These are phyloP conservation scores for Magnolia kwangsiensis DNA, from an alignment of 164 flowering plant species.

Conservation along the genomic window DNA sequence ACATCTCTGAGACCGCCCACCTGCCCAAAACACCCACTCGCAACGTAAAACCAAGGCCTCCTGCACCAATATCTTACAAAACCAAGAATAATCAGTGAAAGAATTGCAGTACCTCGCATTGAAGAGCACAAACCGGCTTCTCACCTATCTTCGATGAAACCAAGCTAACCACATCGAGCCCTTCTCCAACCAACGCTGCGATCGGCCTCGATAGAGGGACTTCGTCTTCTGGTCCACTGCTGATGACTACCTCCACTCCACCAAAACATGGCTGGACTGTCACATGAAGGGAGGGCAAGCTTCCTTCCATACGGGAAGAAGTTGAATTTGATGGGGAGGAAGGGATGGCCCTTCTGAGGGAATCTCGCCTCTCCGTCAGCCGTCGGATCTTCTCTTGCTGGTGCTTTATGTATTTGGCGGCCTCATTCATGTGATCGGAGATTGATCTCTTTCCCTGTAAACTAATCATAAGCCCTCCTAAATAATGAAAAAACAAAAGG, in stretches of 20 bases:
- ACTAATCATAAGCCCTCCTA: background rate
- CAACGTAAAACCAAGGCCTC: too few species aligned
- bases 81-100: too few species aligned
- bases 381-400: constrained; percentile 24
- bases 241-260: constrained; percentile 31
- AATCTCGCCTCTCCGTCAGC: constrained; percentile 25
- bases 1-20: background rate
- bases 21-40: background rate
- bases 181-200: constrained; percentile 26
- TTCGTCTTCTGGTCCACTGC: constrained; percentile 8
- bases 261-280: constrained; percentile 19
- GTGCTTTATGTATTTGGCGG: constrained; percentile 29
- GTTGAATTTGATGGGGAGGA: background rate
- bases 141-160: constrained; percentile 26
- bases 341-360: constrained; percentile 12
- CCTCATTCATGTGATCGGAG: constrained; percentile 38
- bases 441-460: constrained; percentile 41
- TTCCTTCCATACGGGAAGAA: background rate
- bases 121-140: constrained; percentile 25
- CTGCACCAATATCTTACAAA: too few species aligned
- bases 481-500: background rate
- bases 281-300: constrained; percentile 10
- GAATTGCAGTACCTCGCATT: constrained; percentile 30
- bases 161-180: constrained; percentile 31
- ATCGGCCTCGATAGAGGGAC: constrained; percentile 30